Base-by-base conservation (phyloP, 1,284 basidiomycete genomes). In the Cutaneotrichosporon sp. region DNA sequence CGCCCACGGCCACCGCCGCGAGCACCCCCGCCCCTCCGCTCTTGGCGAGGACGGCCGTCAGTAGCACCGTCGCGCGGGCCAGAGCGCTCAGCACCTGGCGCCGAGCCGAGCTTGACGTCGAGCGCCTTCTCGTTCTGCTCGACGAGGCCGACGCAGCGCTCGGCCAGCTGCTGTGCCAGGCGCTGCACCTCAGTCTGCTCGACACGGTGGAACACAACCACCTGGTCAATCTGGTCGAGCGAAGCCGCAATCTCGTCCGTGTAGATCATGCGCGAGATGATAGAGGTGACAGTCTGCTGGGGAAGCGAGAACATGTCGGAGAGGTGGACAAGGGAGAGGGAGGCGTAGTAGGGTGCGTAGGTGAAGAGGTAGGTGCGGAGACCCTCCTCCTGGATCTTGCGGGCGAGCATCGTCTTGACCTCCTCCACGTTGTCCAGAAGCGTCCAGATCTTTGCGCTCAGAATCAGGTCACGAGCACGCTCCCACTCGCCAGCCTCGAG, bases 191-290 rank as follows among this genome's bases (percentile, higher is more conserved):
- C 89, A 36, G 90, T 87, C 52, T 93, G 85, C 73, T 97, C 93
- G 61, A 92, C 86, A 61, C 90, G 88, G 78, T 96, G 90, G 84
- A 97, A 92, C 57, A 95, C 88, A 58, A 97, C 84, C 53, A 95
- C 92, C 61, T 88, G 87, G 60, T 88, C 88, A 21, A 91, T 88
- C 78, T 91, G 91, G 78, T 99, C 97, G 64, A 99, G 84, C 36
- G 92, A 95, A 1, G 96, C 97, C 0, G 91, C 86, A 16, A 99
- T 84, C 79, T 98, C 95, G 77, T 98, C 97, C 73, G 87, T 93
- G 93, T 95, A 98, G 75, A 99, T 97, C 97, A 99, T 98, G 82
- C 94, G 92, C 55, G 91, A 95, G 56, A 98, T 91, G 72, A 97
- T 88, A 30, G 94, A 95, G 6, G 90, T 93, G 9, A 97, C 92